Evolutionary conservation across 2,329 filamentous ascomycete species (phyloP).

Genomic region (Phyllosticta citrichinensis): DNA sequence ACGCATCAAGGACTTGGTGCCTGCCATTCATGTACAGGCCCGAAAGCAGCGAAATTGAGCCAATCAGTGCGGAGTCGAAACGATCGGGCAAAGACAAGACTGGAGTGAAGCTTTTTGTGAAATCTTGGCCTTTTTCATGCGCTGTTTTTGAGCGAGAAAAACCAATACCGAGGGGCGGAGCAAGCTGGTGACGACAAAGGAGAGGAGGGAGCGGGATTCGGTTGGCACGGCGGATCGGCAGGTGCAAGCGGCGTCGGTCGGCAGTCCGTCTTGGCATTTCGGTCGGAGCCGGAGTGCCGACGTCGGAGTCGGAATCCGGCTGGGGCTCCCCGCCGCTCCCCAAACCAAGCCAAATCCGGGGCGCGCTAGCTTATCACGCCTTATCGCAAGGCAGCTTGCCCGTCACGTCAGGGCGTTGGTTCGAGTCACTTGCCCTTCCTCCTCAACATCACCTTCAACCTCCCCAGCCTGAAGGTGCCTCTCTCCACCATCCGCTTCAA

Average conservation of each 20-base stretch:
- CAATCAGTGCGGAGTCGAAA: background rate
- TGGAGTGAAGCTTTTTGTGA: background rate
- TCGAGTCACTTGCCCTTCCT: background rate
- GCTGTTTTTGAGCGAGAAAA: background rate
- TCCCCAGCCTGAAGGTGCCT: background rate
- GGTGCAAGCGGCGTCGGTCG: no score
- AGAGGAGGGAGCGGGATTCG: background rate
- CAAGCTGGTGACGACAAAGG: background rate
- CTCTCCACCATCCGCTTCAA: background rate
- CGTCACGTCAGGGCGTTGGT: background rate
- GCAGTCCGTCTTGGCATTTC: background rate
- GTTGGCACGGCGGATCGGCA: background rate
- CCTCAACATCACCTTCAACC: background rate
- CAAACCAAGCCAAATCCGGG: background rate
- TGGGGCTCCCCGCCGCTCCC: no score
- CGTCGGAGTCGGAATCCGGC: no score
- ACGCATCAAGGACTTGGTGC: no score
- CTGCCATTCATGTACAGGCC: no score
- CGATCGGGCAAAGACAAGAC: background rate
- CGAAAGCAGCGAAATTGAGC: background rate
- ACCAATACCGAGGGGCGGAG: no score
- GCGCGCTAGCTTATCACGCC: background rate
- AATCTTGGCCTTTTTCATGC: background rate
- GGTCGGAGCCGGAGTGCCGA: no score
- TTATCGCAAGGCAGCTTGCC: background rate